Base-by-base conservation (phyloP, 768 basidiomycete species). In the Lanmaoa rubissima region DNA sequence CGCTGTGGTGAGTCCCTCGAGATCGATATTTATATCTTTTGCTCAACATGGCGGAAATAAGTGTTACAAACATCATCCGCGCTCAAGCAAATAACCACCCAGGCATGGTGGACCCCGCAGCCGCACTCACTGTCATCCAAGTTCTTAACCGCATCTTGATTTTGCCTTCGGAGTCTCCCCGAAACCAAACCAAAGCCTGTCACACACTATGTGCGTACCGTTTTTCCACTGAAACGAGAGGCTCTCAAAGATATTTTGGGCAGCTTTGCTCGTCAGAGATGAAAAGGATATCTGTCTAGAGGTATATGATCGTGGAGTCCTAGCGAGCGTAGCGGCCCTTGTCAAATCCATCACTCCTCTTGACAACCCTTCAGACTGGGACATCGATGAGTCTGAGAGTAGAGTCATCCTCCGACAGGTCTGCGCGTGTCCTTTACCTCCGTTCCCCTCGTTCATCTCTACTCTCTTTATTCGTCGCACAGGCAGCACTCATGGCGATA, bases 401-500 rank as follows among this genome's bases (percentile, higher is more conserved):
- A 63, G 73, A 74, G 55, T 75, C 5, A 62, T 74, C 11, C 69
- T 92, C n/a, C 79, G 89, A 53, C 88, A 92, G 78, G 87, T 87
- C 52, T 12, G 75, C 4, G 44, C 12, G 16, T 54, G 4, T 9
- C 28, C 36, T 57, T 48, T 24, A 24, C 12, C 45, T 46, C n/a
- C 19, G 16, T 28, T 45, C 36, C 40, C 39, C 17, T 42, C 32
- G 41, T 45, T 50, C 41, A 53, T 54, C 47, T 17, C 39, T 21
- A 31, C 17, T 5, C 14, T 24, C 26, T 55, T 52, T 7, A 24
- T 56, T 56, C 21, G 19, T 40, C 13, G 35, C 26, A 45, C 46
- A 92, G 88, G 91, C 86, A 12, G 79, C 83, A 0, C 74, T 97
- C n/a, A 86, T 86, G 5, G 77, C 87, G 0, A 78, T 92, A 24